Evolutionary conservation across 768 basidiomycete genomes (phyloP), one percentile per base, ranked within the genome.

Genomic region (Pholiota molesta): DNA sequence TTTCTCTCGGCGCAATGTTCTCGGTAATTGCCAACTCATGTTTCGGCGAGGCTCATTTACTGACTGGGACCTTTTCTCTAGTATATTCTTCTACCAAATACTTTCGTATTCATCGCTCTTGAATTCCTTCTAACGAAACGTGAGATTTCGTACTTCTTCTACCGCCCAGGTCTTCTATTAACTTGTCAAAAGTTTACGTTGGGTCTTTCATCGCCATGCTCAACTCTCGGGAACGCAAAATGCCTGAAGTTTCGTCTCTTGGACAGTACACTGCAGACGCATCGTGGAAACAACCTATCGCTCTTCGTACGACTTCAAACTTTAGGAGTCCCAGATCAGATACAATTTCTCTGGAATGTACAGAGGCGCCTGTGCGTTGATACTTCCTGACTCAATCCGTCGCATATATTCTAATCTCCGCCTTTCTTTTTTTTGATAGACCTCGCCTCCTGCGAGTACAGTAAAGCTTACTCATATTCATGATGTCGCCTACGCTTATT

Each of bases 171-270:
- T n/a, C n/a, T n/a, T n/a, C n/a, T n/a, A n/a, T n/a, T n/a, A n/a
- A n/a, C n/a, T n/a, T n/a, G n/a, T n/a, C n/a, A n/a, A n/a, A n/a
- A n/a, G 83, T 84, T 8, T 83, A 83, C 57, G 75, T 80, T 35
- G 78, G 76, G n/a, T 83, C 82, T 0, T 84, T 79, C 67, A 65
- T 81, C 14, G 74, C 78, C 2, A 77, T 81, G 77, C 73, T 82
- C 29, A 81, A 82, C 61, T 74, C 80, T n/a, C 75, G 80, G 0
- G 71, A 77, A 65, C 69, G 73, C 1, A 65, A 61, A 33, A 40
- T 52, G 3, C 45, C 33, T 31, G 17, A 47, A 19, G 14, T 47
- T 6, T 33, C 56, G n/a, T 28, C 40, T 5, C 28, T 57, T 19
- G 44, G 44, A 21, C 44, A 45, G 49, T 51, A 49, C 16, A 58